A percentile compares a stretch with the other conserved stretches of the same genome.
Conservation (phyloP, 169 alveolate genomes). For the Besnoitia besnoiti region DNA sequence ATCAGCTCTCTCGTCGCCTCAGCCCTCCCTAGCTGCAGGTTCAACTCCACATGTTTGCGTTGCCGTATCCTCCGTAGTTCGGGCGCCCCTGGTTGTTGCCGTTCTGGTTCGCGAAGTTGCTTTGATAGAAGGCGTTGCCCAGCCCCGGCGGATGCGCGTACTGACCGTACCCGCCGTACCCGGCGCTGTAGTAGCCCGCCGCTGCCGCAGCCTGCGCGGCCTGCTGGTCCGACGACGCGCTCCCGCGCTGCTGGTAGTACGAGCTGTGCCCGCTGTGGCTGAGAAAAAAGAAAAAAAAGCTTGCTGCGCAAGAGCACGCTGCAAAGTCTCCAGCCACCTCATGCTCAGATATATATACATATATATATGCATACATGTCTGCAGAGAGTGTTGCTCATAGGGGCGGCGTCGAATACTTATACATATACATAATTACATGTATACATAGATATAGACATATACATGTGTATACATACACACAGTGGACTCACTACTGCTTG, state of each 20-base stretch:
- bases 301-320: too few species aligned
- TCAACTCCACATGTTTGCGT: conserved; percentile 59
- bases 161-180: conserved; percentile 52
- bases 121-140: conserved; percentile 53
- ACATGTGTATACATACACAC: background rate
- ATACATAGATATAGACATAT: background rate
- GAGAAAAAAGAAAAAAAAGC: background rate
- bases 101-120: conserved; percentile 44
- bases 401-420: too few species aligned
- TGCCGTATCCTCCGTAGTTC: conserved; percentile 47
- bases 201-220: conserved; percentile 63
- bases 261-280: conserved; percentile 16
- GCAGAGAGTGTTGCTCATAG: too few species aligned
- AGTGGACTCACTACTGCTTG: conserved; percentile 5
- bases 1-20: background rate
- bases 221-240: conserved; percentile 41
- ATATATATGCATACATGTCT: too few species aligned
- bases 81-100: conserved; percentile 52
- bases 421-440: background rate
- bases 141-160: conserved; percentile 64
- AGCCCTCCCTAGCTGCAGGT: background rate
- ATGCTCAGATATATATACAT: too few species aligned
- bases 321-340: too few species aligned
- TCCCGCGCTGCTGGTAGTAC: background rate
- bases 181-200: conserved; percentile 42